Evolutionary conservation across 1,284 basidiomycete species (phyloP).

Genomic region (Macrocystidia cucumis): DNA sequence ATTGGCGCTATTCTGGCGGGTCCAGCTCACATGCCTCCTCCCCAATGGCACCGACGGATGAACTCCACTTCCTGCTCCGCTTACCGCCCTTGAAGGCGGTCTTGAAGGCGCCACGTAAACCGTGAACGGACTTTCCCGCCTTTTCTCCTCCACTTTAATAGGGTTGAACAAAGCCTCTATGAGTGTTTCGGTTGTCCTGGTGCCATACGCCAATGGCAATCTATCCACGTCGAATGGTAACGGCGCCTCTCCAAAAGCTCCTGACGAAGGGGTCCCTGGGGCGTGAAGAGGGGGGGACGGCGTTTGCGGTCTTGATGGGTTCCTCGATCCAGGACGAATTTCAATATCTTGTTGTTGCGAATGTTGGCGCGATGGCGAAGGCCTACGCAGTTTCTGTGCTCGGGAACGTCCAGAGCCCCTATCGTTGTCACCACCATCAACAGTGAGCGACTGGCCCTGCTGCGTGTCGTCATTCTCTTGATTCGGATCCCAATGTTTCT

Average conservation of each 20-base stretch:
- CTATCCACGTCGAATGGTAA: constrained; percentile 35
- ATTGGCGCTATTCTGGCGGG: neutral
- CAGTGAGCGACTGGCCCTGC: too few relatives aligned
- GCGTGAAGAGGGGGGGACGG: too few relatives aligned
- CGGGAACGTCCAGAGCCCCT: too few relatives aligned
- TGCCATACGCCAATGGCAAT: constrained; percentile 44
- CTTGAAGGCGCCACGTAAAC: constrained; percentile 26
- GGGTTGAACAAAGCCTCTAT: constrained; percentile 78
- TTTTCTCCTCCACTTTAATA: constrained; percentile 34
- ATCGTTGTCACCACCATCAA: too few relatives aligned
- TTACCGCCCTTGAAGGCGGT: neutral
- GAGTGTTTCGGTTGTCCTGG: constrained; percentile 57
- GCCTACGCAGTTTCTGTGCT: too few relatives aligned
- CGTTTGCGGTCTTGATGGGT: too few relatives aligned
- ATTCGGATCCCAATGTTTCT: too few relatives aligned
- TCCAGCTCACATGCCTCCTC: neutral
- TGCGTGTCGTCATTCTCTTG: too few relatives aligned
- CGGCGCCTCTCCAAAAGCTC: constrained; percentile 5
- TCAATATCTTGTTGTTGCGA: neutral
- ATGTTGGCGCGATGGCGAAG: too few relatives aligned
- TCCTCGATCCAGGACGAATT: too few relatives aligned
- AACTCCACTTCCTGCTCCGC: neutral
- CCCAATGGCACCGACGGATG: neutral
- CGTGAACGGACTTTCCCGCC: constrained; percentile 52
- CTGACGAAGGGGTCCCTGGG: too few relatives aligned